phyloP scores from a whole-genome alignment of 1,284 basidiomycete genomes.

The Thecaphora frezii region DNA sequence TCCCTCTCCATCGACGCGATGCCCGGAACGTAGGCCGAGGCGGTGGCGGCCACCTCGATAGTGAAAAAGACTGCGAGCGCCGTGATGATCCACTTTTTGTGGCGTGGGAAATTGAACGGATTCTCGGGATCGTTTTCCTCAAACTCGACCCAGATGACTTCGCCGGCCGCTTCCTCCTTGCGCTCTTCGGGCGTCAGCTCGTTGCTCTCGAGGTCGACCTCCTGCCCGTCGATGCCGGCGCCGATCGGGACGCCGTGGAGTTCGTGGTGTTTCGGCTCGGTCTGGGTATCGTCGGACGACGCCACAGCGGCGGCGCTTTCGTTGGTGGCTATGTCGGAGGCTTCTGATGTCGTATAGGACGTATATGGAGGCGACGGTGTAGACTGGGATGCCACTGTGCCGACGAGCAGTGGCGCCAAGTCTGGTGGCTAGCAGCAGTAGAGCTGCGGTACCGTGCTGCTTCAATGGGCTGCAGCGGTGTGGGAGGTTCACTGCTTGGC shows the following conservation, averaged over 20 bases:
- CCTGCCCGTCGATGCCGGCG: neutral
- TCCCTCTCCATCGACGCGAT: slow-evolving; percentile 69
- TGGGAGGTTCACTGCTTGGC: too few relatives aligned
- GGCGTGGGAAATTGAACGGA: slow-evolving; percentile 65
- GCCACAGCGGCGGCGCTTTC: too few relatives aligned
- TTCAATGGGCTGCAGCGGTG: too few relatives aligned
- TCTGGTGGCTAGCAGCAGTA: too few relatives aligned
- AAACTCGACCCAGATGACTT: slow-evolving; percentile 66
- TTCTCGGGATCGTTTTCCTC: slow-evolving; percentile 63
- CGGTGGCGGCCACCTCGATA: slow-evolving; percentile 63
- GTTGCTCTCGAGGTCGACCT: slow-evolving; percentile 21
- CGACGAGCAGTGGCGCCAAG: too few relatives aligned
- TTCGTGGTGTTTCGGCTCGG: too few relatives aligned
- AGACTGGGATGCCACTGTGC: too few relatives aligned
- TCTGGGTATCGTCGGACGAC: too few relatives aligned
- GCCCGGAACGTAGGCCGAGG: slow-evolving; percentile 67
- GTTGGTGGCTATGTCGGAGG: too few relatives aligned
- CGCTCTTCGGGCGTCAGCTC: slow-evolving; percentile 7
- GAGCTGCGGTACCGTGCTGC: too few relatives aligned
- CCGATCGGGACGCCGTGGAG: neutral
- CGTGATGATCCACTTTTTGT: slow-evolving; percentile 68
- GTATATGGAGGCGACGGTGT: too few relatives aligned
- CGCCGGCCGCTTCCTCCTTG: slow-evolving; percentile 1
- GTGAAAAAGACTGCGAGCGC: slow-evolving; percentile 65
- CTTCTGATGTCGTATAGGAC: too few relatives aligned